Base-by-base conservation (phyloP, 23 red algal species). In the Cyanidiococcus yangmingshanensis region DNA sequence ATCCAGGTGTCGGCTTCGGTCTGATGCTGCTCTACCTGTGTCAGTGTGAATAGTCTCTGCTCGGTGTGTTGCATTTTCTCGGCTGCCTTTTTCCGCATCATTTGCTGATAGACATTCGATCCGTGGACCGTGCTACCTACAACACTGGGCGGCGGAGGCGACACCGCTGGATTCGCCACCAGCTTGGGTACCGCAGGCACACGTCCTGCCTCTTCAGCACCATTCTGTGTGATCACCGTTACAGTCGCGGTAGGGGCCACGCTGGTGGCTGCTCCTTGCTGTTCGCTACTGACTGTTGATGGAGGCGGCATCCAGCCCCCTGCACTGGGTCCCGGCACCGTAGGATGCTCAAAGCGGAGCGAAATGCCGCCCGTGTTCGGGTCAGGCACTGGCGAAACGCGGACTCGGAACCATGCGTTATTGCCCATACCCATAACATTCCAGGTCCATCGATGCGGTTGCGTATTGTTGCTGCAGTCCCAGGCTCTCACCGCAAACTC, bases 271-370 rank as follows among this genome's bases (percentile, higher is more conserved):
- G 63, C 21, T 35, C 21, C 32, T 71, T 7, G 21, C 12, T 7
- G 12, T 7, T 2, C 27, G 27, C 32, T 35, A 29, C 12, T 7
- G 27, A 58, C 75, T n/a, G n/a, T n/a, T n/a, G n/a, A n/a, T n/a
- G n/a, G n/a, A n/a, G n/a, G n/a, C n/a, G n/a, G n/a, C 90, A 95
- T 95, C 90, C 90, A 95, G 35, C 90, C 90, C 25, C 90, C 90
- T 37, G 75, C 68, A 7, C 80, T 57, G 38, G 90, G 85, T 39
- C 90, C 90, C 0, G 90, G 76, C 30, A 95, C 90, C 16, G 90
- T 95, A 26, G 90, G 90, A 39, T 95, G 90, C 83, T 87, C 75
- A 38, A 95, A 95, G 38, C 85, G 82, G 0, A 95, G 82, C 1
- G 58, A 80, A 86, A 95, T 89, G 27, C 38, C 58, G 0, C 83